Base-by-base conservation (phyloP, 345 rosid species). In the Corchorus capsularis region DNA sequence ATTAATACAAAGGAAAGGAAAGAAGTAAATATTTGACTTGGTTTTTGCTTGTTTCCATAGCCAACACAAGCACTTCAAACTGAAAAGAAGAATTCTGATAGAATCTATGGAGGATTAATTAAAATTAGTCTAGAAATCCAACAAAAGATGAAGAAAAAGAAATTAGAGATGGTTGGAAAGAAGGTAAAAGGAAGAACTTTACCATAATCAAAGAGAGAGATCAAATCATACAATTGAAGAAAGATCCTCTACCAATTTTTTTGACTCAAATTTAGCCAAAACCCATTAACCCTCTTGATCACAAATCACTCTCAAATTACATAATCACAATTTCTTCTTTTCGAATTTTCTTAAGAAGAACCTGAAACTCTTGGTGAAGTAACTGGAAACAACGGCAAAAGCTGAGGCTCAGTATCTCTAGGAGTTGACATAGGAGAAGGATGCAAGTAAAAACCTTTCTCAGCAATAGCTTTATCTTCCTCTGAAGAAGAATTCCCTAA, bases 381-480 rank as follows among this genome's bases (percentile, higher is more conserved):
- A 43, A 94, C 84, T 52, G 99, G 99, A 37, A 96, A 96, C 35
- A 96, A 86, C 8, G 97, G 88, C 68, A 96, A 69, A 69, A 96
- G 92, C 86, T 93, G 96, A 4, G 98, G 99, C 92, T 96, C 98
- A 12, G 91, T 77, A 35, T 87, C 98, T 79, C 97, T 82, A 0
- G 98, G 98, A 12, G 99, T 94, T 35, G 94, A 87, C 66, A 90
- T 84, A n/a, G 98, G 99, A 9, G 99, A 94, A 34, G 86, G 94
- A 75, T 96, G 99, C 57, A 96, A 72, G 83, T 88, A 96, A 79
- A 89, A 96, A 0, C 99, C 98, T 63, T 86, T 94, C 77, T 90
- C 97, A 2, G 97, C 92, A 64, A 96, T 96, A 3, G 91, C 94
- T 84, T 81, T 91, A 67, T 94, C 97, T 85, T 96, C 99, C 82